Evolutionary conservation across 2,329 filamentous ascomycete species (phyloP), one percentile per base, ranked within the genome.

Genomic region (Chalaropsis thielavioides): DNA sequence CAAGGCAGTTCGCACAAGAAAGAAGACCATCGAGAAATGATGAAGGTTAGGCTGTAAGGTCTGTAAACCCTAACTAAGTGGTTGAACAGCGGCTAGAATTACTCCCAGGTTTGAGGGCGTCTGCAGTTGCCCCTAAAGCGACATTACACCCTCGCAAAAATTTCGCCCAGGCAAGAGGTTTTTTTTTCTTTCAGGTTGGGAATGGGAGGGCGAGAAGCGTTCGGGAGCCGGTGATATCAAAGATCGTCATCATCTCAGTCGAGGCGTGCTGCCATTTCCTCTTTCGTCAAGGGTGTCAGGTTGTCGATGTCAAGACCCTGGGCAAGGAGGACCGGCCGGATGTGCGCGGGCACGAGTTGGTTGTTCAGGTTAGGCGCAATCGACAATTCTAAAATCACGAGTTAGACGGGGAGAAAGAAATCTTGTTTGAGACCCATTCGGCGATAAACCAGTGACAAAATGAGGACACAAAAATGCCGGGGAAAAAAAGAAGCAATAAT

Each of bases 221-320:
- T 56, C 27, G 51, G 27, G 27, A 31, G 51, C 51, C 27, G 51
- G 22, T n/a, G n/a, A n/a, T 56, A 27, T 35, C 17, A 63, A 58
- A 49, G 44, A 38, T 59, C 40, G 49, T 59, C 64, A 11, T 43
- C 10, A 64, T 62, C 62, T 92, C 88, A 99, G 78, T 99, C 94
- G 76, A 99, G 81, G 76, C 92, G 90, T 67, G 94, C 94, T 79
- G 96, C 90, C 94, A 99, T 97, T 75, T 96, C 90, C 72, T 94
- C 88, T 80, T 91, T 95, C 72, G 88, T 80, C 79, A 99, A 81
- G 58, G 92, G 92, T 71, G 86, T 90, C 76, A 99, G 89, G 75
- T 92, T 92, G 76, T 96, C 90, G 72, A 96, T 90, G 75, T 97
- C 92, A 70, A 99, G 83, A 64, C 90, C 92, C 72, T 85, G 86